phyloP scores from a whole-genome alignment of 352 stramenopile genomes.

The Globisporangium nunn region DNA sequence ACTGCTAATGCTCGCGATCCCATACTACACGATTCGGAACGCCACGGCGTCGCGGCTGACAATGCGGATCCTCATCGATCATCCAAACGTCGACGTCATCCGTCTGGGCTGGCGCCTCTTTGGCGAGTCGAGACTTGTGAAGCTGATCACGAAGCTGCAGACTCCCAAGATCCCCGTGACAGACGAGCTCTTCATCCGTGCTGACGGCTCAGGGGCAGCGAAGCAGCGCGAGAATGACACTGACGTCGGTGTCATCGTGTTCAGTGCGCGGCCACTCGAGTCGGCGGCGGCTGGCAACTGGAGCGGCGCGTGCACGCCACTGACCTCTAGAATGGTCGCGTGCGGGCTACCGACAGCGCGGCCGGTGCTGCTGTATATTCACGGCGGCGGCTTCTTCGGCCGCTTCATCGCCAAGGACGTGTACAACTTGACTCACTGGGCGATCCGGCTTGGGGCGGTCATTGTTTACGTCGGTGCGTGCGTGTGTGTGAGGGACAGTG shows the following conservation, averaged over 20 bases:
- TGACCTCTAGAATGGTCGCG: slow-evolving; percentile 60
- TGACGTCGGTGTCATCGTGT: slow-evolving; percentile 71
- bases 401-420: slow-evolving; percentile 86
- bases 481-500: too few species aligned
- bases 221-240: slow-evolving; percentile 27
- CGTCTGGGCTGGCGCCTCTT: slow-evolving; percentile 80
- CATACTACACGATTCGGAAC: slow-evolving; percentile 80
- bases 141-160: slow-evolving; percentile 55
- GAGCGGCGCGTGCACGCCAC: slow-evolving; percentile 36
- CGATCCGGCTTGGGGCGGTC: slow-evolving; percentile 53
- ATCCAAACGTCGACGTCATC: slow-evolving; percentile 80
- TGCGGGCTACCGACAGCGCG: slow-evolving; percentile 59
- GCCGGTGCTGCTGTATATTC: slow-evolving; percentile 81
- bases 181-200: slow-evolving; percentile 53
- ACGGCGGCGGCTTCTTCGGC: slow-evolving; percentile 83
- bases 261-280: slow-evolving; percentile 54
- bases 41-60: slow-evolving; percentile 63
- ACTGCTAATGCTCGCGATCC: slow-evolving; percentile 62
- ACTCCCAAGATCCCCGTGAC: slow-evolving; percentile 58
- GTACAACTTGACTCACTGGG: slow-evolving; percentile 70
- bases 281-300: slow-evolving; percentile 66
- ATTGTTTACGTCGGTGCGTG: slow-evolving; percentile 82
- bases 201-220: slow-evolving; percentile 27
- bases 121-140: slow-evolving; percentile 70
- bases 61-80: slow-evolving; percentile 73